Base-by-base conservation (phyloP, 495 filamentous ascomycete genomes). In the Aspergillus egyptiacus region DNA sequence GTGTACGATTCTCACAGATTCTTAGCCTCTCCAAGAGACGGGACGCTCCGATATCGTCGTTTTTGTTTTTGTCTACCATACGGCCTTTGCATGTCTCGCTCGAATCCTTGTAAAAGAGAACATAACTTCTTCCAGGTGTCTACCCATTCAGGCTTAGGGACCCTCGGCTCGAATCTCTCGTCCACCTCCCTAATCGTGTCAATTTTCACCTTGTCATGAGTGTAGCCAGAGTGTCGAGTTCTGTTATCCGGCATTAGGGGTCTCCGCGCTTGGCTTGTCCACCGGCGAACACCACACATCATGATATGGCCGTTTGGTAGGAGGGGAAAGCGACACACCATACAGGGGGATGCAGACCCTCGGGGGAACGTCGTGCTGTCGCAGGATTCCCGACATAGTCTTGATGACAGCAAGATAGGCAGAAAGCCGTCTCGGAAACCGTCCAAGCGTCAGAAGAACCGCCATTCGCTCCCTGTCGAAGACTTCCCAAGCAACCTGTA, bases 251-350 rank as follows among this genome's bases (percentile, higher is more conserved):
- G 51, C 36, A 48, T 48, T 30, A 53, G 44, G 46, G 59, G 28
- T 48, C 40, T 57, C 50, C 43, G 56, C 53, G 51, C 56, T 58
- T 67, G 59, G 63, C 54, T 83, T 78, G 66, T 88, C 41, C 32
- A 48, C 56, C 54, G 50, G 50, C 45, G 50, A 51, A 50, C 30
- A 42, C 34, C 37, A 53, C 40, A 24, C 72, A 73, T 62, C 53
- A 88, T 87, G 84, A 70, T 88, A 70, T 90, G 86, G 86, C 86
- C 82, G 27, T 90, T 88, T 65, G 75, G 84, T 65, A 82, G 84
- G 48, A 85, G 75, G 63, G 81, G 53, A 42, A 77, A 75, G 64
- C 69, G 64, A 56, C 71, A 71, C 52, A 73, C 68, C 35, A 73
- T 68, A 35, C 70, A 72, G 53, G 56, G 66, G 58, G 71, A 68